Base-by-base conservation (phyloP, 345 rosid genomes). In the Clausena lansium region DNA sequence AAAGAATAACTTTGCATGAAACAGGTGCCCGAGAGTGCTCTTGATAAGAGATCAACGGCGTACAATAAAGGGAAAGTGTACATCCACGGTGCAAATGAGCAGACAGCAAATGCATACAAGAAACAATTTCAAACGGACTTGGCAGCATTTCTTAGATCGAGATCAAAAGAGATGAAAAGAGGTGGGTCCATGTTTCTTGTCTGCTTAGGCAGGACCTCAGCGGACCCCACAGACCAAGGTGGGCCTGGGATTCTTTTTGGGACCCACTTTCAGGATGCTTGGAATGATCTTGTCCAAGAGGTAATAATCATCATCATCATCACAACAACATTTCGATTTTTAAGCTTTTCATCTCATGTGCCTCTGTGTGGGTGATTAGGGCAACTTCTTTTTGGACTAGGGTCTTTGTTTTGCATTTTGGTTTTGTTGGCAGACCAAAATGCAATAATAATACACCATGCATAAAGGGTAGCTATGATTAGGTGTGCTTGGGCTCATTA, bases 221-320 rank as follows among this genome's bases (percentile, higher is more conserved):
- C 76, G 52, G 99, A 93, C 77, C 97, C 99, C 68, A 77, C 92
- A 1, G 98, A 95, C 86, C 99, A 95, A 70, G 94, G 99, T 76
- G 99, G 99, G 83, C 93, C 99, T 15, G 99, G 97, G 66, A 81
- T 91, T 27, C 93, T 95, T 61, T 95, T 95, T 67, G 99, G 97
- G 84, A 95, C 99, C 87, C 99, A 95, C 87, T 95, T 88, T 85
- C 98, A 95, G 85, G 97, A 95, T 84, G 97, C 99, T 30, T 95
- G 99, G 99, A 89, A 93, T 82, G 98, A 95, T 82, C 97, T 95
- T 83, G 98, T 95, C 88, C 90, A 84, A 73, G 96, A 93, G 97
- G 99, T 95, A 90, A 72, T 95, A 90, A 72, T 30, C 45, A 74
- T 74, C 28, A 27, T 27, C 22, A 74, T 74, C 76, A 73, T 35